Base-by-base conservation (phyloP, 495 filamentous ascomycete species). In the Xylaria acuta region DNA sequence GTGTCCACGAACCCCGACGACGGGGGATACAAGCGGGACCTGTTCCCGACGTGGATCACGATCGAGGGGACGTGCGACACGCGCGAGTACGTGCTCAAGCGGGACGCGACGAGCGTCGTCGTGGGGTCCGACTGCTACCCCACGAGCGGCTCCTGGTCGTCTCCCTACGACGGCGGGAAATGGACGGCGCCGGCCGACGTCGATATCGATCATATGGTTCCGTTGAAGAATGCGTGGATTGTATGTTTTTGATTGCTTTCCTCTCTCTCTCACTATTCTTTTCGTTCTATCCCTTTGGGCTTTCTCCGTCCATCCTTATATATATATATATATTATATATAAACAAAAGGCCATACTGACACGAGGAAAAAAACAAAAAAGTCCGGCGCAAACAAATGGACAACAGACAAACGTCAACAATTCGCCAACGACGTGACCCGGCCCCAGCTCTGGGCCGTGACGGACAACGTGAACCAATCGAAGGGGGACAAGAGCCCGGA, bases 181-280 rank as follows among this genome's bases (percentile, higher is more conserved):
- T 93, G 91, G 91, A 91, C 89, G 0, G 80, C 80, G 6, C 84
- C 90, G 0, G 86, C 85, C 9, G 91, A 93, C 78, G 72, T 94
- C 2, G 90, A 93, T 74, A 93, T 94, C 69, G 92, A 94, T 75
- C 92, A 94, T 78, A 82, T 94, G 77, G 91, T 94, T 20, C 92
- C 92, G 0, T 75, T 94, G 54, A 88, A 88, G 74, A 91, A 93
- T 77, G 91, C 92, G 9, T 94, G 92, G 92, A 89, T 90, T 75
- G 88, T 91, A 71, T 49, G 82, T 75, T 49, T 9, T 67, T 1
- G 22, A 16, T 63, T 38, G 2, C 41, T 32, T 54, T 64, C 20
- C 30, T 53, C 30, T 67, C 12, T 2, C 32, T 54, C 7, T 8
- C 41, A 36, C 25, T 36, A n/a, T 7, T 58, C 36, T 54, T 20